Evolutionary conservation across 2,329 filamentous ascomycete species (phyloP).

Genomic region (Curvularia verruculosa): DNA sequence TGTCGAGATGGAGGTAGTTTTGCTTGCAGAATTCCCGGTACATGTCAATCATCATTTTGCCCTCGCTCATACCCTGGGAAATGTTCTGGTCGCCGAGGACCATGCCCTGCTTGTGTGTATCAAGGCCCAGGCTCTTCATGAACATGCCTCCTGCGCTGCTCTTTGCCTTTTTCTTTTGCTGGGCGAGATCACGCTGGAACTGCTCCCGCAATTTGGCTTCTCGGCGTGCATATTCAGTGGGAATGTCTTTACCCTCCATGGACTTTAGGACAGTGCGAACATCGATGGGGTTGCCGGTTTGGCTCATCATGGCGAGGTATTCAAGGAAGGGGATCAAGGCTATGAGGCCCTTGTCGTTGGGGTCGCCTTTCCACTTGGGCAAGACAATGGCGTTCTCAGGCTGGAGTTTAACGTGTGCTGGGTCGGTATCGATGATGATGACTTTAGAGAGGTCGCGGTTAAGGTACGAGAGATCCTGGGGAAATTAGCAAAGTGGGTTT

Average conservation of each 20-base stretch:
- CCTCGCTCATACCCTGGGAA: constrained; percentile 80
- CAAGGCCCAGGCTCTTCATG: constrained; percentile 77
- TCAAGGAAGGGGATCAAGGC: constrained; percentile 94
- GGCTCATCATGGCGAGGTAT: constrained; percentile 86
- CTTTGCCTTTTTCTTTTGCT: constrained; percentile 67
- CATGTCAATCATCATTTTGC: constrained; percentile 97
- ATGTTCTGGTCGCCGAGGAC: constrained; percentile 62
- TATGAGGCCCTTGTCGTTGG: constrained; percentile 84
- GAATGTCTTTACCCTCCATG: constrained; percentile 88
- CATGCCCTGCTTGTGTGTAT: constrained; percentile 63
- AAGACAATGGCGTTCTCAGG: constrained; percentile 96
- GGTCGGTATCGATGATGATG: constrained; percentile 88
- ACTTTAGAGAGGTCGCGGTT: constrained; percentile 96
- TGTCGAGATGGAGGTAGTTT: constrained; percentile 87
- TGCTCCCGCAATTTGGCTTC: constrained; percentile 85
- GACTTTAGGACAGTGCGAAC: constrained; percentile 85
- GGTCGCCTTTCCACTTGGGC: constrained; percentile 85
- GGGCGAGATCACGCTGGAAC: constrained; percentile 78
- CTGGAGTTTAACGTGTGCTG: constrained; percentile 81
- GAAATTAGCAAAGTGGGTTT: constrained; percentile 17
- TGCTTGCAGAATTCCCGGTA: constrained; percentile 89
- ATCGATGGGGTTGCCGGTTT: constrained; percentile 70
- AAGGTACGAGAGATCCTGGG: constrained; percentile 90
- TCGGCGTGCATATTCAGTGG: constrained; percentile 84
- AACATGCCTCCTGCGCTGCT: constrained; percentile 71